Evolutionary conservation across 1,139 yeast species (phyloP).

Genomic region (Suhomyces ambrosiae): DNA sequence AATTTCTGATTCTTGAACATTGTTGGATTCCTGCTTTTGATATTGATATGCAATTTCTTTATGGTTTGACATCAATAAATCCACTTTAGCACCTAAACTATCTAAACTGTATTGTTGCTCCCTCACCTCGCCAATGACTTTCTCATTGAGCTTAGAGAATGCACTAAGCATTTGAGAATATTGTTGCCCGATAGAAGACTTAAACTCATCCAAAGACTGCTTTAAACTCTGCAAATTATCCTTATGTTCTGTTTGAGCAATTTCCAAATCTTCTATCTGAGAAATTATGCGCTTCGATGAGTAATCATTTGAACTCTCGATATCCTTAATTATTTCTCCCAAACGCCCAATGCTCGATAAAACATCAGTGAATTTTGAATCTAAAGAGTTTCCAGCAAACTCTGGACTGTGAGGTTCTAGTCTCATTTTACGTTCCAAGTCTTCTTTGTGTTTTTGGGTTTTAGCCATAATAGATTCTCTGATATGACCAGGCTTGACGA

Average conservation of each 20-base stretch:
- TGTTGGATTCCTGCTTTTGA: slow-evolving; percentile 16
- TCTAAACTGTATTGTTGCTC: slow-evolving; percentile 44
- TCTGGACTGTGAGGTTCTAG: background rate
- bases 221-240: slow-evolving; percentile 20
- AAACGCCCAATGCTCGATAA: slow-evolving; percentile 7
- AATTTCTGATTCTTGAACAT: slow-evolving; percentile 13
- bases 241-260: slow-evolving; percentile 21
- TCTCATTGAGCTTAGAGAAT: slow-evolving; percentile 38
- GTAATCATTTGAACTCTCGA: slow-evolving; percentile 12
- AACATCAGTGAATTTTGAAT: background rate
- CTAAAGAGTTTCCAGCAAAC: background rate
- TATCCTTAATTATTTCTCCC: slow-evolving; percentile 4
- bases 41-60: slow-evolving; percentile 41
- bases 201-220: slow-evolving; percentile 27
- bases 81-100: slow-evolving; percentile 42
- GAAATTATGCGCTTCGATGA: slow-evolving; percentile 15
- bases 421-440: slow-evolving; percentile 13
- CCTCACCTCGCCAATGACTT: slow-evolving; percentile 47
- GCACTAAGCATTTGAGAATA: slow-evolving; percentile 39
- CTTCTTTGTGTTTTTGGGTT: slow-evolving; percentile 29
- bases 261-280: slow-evolving; percentile 22
- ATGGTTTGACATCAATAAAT: slow-evolving; percentile 45
- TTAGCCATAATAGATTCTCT: slow-evolving; percentile 46
- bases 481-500: slow-evolving; percentile 22
- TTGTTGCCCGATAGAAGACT: slow-evolving; percentile 32